phyloP scores from a whole-genome alignment of 2,329 filamentous ascomycete genomes.

The Aspergillus japonicus region DNA sequence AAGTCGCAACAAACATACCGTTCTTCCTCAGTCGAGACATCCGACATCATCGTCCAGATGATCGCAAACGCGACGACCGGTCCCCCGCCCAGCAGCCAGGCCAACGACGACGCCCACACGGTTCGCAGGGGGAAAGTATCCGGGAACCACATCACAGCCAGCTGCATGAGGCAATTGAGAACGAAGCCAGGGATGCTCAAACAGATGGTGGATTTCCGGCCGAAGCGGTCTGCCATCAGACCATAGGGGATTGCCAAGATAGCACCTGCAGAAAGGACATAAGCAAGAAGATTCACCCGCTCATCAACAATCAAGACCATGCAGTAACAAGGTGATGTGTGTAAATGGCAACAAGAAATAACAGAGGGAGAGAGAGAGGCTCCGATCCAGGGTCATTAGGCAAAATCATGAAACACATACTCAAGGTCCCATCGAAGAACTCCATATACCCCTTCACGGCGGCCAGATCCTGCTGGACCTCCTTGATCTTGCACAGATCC shows the following conservation, averaged over 20 bases:
- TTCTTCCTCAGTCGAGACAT: slow-evolving; percentile 49
- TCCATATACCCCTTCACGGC: slow-evolving; percentile 52
- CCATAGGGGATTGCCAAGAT: slow-evolving; percentile 52
- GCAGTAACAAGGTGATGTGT: neutral
- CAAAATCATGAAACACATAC: slow-evolving; percentile 23
- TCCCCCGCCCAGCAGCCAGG: slow-evolving; percentile 49
- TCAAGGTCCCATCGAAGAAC: slow-evolving; percentile 47
- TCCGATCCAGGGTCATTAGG: neutral
- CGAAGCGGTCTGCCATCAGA: slow-evolving; percentile 49
- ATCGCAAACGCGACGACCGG: slow-evolving; percentile 49
- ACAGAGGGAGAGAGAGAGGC: too few species aligned
- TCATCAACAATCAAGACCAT: slow-evolving; percentile 14
- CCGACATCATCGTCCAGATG: slow-evolving; percentile 52
- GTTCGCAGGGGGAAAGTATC: slow-evolving; percentile 46
- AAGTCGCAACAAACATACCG: slow-evolving; percentile 27
- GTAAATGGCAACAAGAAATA: too few species aligned
- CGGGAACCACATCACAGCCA: slow-evolving; percentile 39
- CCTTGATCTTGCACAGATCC: slow-evolving; percentile 50
- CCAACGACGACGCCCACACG: slow-evolving; percentile 49
- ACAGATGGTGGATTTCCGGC: slow-evolving; percentile 47
- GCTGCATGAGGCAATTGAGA: slow-evolving; percentile 33
- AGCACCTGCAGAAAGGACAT: slow-evolving; percentile 32
- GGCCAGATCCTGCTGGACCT: slow-evolving; percentile 50
- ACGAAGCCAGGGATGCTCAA: slow-evolving; percentile 44
- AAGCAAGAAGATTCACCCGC: neutral